Conservation (phyloP, 2,329 filamentous ascomycete species). For the Fusarium scirpi region DNA sequence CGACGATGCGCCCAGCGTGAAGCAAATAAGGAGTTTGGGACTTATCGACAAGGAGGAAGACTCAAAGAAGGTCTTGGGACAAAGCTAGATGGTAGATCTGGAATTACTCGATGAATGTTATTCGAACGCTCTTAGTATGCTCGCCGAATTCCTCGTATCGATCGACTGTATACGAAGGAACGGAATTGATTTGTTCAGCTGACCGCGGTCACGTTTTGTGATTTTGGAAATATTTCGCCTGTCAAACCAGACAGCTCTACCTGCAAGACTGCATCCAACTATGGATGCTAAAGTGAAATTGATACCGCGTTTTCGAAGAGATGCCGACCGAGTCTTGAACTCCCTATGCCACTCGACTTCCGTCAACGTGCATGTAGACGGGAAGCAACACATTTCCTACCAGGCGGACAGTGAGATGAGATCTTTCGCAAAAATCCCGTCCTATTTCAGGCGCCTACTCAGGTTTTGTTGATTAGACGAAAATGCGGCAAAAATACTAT, state of each 20-base stretch:
- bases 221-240: neutral
- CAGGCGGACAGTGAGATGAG: neutral
- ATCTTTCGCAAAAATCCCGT: neutral
- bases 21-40: slow-evolving; percentile 88
- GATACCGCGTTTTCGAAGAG: too few species aligned
- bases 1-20: slow-evolving; percentile 84
- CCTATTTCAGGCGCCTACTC: too few species aligned
- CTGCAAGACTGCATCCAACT: neutral
- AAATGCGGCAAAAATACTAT: too few species aligned
- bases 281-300: neutral
- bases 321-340: neutral
- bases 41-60: slow-evolving; percentile 87
- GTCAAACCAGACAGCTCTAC: neutral
- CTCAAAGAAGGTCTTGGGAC: slow-evolving; percentile 69
- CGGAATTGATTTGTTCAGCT: slow-evolving; percentile 37
- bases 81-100: slow-evolving; percentile 39
- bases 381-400: neutral
- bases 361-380: neutral
- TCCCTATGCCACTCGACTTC: neutral
- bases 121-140: slow-evolving; percentile 9
- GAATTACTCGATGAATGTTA: slow-evolving; percentile 21
- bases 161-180: slow-evolving; percentile 41
- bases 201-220: neutral
- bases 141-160: slow-evolving; percentile 5
- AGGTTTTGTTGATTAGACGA: neutral